Evolutionary conservation across 2,329 filamentous ascomycete genomes (phyloP).

Genomic region (Pestalotiopsis fici): DNA sequence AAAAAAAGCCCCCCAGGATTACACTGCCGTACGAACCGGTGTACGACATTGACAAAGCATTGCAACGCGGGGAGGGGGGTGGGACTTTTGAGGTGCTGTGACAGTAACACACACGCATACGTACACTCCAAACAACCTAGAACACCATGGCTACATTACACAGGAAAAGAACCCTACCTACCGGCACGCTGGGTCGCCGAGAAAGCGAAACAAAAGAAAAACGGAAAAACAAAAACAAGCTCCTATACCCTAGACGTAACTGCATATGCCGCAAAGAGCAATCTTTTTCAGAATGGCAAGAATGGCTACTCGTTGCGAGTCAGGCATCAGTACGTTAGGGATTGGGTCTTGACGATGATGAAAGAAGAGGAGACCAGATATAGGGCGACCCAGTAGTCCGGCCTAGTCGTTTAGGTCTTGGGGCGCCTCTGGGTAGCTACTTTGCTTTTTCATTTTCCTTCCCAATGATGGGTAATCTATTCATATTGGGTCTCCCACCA

Average conservation of each 20-base stretch:
- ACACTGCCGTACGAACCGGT: background rate
- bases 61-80: background rate
- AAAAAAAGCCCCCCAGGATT: background rate
- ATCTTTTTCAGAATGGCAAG: background rate
- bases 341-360: background rate
- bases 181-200: background rate
- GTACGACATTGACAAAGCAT: background rate
- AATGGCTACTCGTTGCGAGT: background rate
- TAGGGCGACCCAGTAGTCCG: background rate
- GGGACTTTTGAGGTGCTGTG: background rate
- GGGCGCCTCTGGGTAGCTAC: background rate
- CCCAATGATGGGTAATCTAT: background rate
- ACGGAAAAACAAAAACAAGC: background rate
- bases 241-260: background rate
- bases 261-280: background rate
- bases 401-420: background rate
- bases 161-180: background rate
- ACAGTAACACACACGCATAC: background rate
- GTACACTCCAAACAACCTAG: background rate
- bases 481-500: background rate
- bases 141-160: background rate
- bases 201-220: background rate
- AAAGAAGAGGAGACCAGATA: background rate
- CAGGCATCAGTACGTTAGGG: background rate
- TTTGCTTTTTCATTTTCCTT: background rate